A percentile compares a stretch with the other conserved stretches of the same genome.
phyloP scores from a whole-genome alignment of 768 basidiomycete genomes.

The Sarcodon aspratus region DNA sequence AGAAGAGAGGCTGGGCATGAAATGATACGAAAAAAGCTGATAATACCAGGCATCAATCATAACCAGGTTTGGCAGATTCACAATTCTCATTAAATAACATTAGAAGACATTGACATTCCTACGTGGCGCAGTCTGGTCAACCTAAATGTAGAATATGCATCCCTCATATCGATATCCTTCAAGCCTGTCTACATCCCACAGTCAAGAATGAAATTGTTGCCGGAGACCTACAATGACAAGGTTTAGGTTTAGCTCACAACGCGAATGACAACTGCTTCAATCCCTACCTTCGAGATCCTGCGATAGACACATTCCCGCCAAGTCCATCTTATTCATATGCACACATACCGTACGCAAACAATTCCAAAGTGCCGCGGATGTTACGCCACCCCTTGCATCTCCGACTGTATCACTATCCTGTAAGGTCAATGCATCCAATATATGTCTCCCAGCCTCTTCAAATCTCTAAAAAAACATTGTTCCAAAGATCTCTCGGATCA shows the following conservation, averaged over 20 bases:
- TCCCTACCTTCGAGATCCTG: conserved; percentile 56
- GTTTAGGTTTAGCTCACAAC: background rate
- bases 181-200: too few species aligned
- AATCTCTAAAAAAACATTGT: conserved; percentile 42
- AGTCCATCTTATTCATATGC: conserved; percentile 68
- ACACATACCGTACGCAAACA: conserved; percentile 75
- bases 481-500: conserved; percentile 7
- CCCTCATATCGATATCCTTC: too few species aligned
- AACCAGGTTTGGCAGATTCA: too few species aligned
- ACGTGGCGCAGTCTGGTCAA: too few species aligned
- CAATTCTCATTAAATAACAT: too few species aligned
- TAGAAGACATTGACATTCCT: too few species aligned
- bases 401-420: conserved; percentile 78
- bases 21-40: background rate
- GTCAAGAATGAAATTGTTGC: background rate
- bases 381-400: conserved; percentile 48
- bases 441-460: conserved; percentile 76
- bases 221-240: background rate
- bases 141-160: too few species aligned
- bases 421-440: conserved; percentile 79
- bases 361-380: conserved; percentile 77
- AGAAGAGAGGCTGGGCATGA: conserved; percentile 1
- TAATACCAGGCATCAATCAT: too few species aligned
- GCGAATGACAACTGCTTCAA: background rate
- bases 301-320: conserved; percentile 61